Conservation (phyloP, 1,284 basidiomycete genomes). For the Ceratobasidium sp. region DNA sequence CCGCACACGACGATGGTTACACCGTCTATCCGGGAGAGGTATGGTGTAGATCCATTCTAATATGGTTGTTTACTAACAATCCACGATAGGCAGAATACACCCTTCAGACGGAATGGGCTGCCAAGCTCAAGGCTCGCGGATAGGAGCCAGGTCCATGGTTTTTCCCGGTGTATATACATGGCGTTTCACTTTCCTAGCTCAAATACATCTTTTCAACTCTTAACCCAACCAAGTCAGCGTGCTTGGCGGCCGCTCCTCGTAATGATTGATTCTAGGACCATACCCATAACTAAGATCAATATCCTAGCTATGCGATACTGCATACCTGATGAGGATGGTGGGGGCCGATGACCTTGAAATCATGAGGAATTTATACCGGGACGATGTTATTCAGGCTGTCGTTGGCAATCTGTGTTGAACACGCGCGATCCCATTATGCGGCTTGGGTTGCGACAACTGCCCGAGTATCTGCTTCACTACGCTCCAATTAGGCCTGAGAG, state of each 20-base stretch:
- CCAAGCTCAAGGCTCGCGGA: constrained; percentile 47
- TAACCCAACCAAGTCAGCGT: too few species aligned
- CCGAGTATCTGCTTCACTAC: too few species aligned
- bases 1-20: constrained; percentile 8
- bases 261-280: not conserved
- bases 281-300: not conserved
- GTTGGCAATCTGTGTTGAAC: too few species aligned
- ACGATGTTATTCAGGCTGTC: too few species aligned
- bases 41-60: not conserved
- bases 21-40: constrained; percentile 9
- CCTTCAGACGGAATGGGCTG: constrained; percentile 44
- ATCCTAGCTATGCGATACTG: too few species aligned
- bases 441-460: too few species aligned
- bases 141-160: constrained; percentile 33
- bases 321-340: too few species aligned
- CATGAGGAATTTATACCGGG: too few species aligned
- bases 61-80: not conserved
- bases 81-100: constrained; percentile 44
- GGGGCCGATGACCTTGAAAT: too few species aligned
- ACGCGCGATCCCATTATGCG: too few species aligned
- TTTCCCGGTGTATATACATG: not conserved
- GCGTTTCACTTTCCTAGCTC: not conserved
- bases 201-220: not conserved
- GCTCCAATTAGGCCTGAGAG: too few species aligned
- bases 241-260: too few species aligned